Conservation (phyloP, 768 basidiomycete species). For the Macrocybe gigantea region DNA sequence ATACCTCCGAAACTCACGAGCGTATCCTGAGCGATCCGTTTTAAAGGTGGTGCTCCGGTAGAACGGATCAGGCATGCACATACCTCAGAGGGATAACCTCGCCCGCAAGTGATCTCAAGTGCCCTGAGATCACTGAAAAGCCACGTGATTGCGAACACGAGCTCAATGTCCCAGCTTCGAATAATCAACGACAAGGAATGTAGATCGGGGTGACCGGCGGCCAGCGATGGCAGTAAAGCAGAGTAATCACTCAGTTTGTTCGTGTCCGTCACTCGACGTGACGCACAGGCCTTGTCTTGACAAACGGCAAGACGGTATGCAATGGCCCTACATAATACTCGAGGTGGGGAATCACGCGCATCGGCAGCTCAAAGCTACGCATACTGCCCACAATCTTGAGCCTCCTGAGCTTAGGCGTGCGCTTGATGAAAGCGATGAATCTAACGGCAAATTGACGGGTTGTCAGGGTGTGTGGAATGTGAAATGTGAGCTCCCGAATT, state of each 20-base stretch:
- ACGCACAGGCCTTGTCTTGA: slow-evolving; percentile 9
- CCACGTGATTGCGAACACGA: slow-evolving; percentile 32
- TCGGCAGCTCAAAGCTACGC: slow-evolving; percentile 7
- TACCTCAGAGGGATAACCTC: slow-evolving; percentile 34
- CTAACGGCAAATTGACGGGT: slow-evolving; percentile 9
- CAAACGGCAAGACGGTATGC: slow-evolving; percentile 7
- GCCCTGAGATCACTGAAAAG: slow-evolving; percentile 29
- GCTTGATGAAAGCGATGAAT: slow-evolving; percentile 12
- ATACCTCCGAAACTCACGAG: slow-evolving; percentile 37
- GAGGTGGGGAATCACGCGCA: slow-evolving; percentile 9
- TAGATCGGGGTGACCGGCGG: slow-evolving; percentile 17
- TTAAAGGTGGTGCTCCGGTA: background rate
- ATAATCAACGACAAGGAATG: slow-evolving; percentile 23
- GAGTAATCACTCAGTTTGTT: slow-evolving; percentile 11
- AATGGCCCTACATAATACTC: slow-evolving; percentile 11
- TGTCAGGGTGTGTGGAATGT: slow-evolving; percentile 16
- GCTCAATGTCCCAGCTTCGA: slow-evolving; percentile 40
- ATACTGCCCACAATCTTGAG: slow-evolving; percentile 12
- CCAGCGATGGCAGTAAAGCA: slow-evolving; percentile 9
- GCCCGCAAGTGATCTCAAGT: slow-evolving; percentile 34
- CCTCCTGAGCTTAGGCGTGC: slow-evolving; percentile 7
- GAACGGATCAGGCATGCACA: slow-evolving; percentile 7
- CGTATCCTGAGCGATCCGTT: slow-evolving; percentile 11
- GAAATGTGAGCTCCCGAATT: slow-evolving; percentile 14
- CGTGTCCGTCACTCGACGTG: slow-evolving; percentile 13